Evolutionary conservation across 1,284 basidiomycete species (phyloP), one percentile per base, ranked within the genome.

Genomic region (Mycena sp.): DNA sequence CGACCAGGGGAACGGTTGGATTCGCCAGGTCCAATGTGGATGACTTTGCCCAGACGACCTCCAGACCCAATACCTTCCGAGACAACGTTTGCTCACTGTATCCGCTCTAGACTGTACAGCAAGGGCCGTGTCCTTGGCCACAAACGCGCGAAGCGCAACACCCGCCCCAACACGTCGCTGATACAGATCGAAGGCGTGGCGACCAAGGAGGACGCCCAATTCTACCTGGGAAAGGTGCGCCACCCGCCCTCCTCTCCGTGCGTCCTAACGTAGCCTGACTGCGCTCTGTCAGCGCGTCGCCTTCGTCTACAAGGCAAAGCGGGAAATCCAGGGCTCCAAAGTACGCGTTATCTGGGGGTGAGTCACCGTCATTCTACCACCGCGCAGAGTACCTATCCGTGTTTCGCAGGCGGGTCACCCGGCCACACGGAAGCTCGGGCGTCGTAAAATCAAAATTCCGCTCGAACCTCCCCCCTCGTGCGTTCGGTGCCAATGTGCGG

Each of bases 401-500:
- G 17, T 58, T 43, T 23, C 55, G 37, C 63, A 94, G 93, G 73
- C 94, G 94, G 74, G 89, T 97, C 71, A 95, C 95, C 68, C 92
- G 95, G 76, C 87, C 95, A 74, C 95, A 98, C 82, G 96, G 97
- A 72, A 94, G 91, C 84, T 94, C 90, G 70, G 98, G 97, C 77
- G 95, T 96, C 73, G 97, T 99, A 76, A 97, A 97, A 83, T 91
- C 93, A 83, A 98, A 99, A 88, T 99, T 99, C 90, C 86, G 86
- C 72, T 88, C 90, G 76, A 99, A 99, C 89, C 92, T 99, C 73
- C 97, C 98, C 72, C 94, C 98, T 69, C 92, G 93, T 76, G 89
- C 94, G 66, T 99, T 99, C 80, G 96, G 97, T 81, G 96, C 96
- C 65, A 89, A 88, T 75, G 93, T 96, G 81, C 92, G 97, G 79